Evolutionary conservation across 2,329 filamentous ascomycete genomes (phyloP), one percentile per base, ranked within the genome.

Genomic region (Colletotrichum shisoi): DNA sequence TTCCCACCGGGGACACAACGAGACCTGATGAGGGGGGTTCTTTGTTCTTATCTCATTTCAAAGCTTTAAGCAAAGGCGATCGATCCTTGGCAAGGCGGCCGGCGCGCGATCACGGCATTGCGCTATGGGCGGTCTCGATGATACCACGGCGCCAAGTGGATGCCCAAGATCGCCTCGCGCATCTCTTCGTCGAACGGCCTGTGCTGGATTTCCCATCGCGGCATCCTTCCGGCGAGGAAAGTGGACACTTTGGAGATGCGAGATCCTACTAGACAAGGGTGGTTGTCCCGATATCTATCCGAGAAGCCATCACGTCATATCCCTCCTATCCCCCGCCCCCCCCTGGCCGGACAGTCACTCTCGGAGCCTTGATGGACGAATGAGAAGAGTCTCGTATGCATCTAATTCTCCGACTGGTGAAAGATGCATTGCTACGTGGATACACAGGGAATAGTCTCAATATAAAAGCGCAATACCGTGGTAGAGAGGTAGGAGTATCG

Each of bases 131-230:
- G 63, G 57, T 44, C 44, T 44, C 34, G 37, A 66, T 66, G 63
- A 44, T 66, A 62, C 40, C 58, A 66, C 57, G 44, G 27, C 49
- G 53, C 63, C 44, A 62, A 66, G 63, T 66, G 63, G 63, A 48
- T 57, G 42, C 51, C 42, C 11, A 24, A 21, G 9, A 5, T 5
- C 7, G 17, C 42, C 7, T 21, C 37, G 19, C 27, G 21, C 0
- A 24, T 19, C 27, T 13, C 3, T 31, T 31, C 7, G 27, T 31
- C 15, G 2, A 2, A 13, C 49, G 21, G 40, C 13, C 15, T 17
- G 21, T 44, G n/a, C 51, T 21, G 37, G 37, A 51, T 37, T 51
- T 62, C 39, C 44, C 57, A 15, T 48, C 49, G 57, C 13, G 37
- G 48, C 44, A 19, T 1, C 21, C 17, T 45, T 39, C 21, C 31